Evolutionary conservation across 257 asterid species (phyloP), one percentile per base, ranked within the genome.

Genomic region (Salvia hispanica): DNA sequence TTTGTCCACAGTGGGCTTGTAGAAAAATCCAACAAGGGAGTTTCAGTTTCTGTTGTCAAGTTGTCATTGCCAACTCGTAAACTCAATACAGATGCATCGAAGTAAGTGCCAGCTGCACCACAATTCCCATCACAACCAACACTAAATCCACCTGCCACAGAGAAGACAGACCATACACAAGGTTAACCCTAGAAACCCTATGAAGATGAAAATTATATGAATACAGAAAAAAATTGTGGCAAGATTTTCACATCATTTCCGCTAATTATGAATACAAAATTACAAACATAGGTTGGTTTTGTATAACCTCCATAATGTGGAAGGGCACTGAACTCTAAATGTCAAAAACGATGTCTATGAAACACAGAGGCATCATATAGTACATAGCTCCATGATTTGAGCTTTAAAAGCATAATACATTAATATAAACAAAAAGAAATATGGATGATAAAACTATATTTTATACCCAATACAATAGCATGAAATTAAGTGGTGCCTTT

Each of bases 91-190:
- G 84, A 86, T 72, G 91, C 96, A 83, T 92, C 98, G 58, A 87
- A 90, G 76, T 90, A 90, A 79, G 98, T 92, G 70, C 98, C 98
- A 43, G 98, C 96, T n/a, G 97, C 98, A 76, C 98, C 98, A 71
- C 83, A 80, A 88, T 92, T 92, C 91, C 78, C 70, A n/a, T 86
- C 84, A 72, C 98, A 92, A 34, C 97, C 96, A 70, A 74, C 77
- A 82, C 98, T 92, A 68, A 71, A 64, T 58, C 98, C 98, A 80
- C 98, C 98, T 92, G 86, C 76, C 82, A 78, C 58, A 81, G 63
- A 69, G 51, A 74, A 74, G 47, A 60, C 47, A 69, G 36, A 77
- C 56, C 72, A 74, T 48, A 62, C 34, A 71, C 11, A 60, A 63
- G 58, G 46, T 44, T 66, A 62, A 51, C 66, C 48, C 59, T 44